Conservation (phyloP, 345 rosid genomes). For the Microcos paniculata region DNA sequence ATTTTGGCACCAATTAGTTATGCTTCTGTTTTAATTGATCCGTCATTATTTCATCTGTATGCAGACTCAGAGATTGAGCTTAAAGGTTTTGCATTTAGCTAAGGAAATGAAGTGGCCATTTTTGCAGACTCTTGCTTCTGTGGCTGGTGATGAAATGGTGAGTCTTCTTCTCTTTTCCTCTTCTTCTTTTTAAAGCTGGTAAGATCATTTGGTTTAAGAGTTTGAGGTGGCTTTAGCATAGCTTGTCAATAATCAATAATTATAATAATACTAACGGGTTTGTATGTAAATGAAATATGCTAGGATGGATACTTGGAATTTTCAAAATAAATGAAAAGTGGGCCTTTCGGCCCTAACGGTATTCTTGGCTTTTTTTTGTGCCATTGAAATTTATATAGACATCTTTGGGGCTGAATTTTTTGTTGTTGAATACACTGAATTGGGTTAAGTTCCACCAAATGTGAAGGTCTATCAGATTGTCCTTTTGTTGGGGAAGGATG, state of each 20-base stretch:
- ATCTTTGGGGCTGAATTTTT: neutral
- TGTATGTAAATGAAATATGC: neutral
- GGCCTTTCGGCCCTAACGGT: neutral
- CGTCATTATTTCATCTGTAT: slow-evolving; percentile 14
- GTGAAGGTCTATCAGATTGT: neutral
- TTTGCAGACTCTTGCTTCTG: slow-evolving; percentile 48
- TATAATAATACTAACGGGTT: neutral
- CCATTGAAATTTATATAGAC: neutral
- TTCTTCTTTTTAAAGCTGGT: slow-evolving; percentile 10
- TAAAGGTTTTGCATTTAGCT: slow-evolving; percentile 56
- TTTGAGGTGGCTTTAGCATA: neutral
- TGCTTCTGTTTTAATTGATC: slow-evolving; percentile 1
- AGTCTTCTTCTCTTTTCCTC: slow-evolving; percentile 5
- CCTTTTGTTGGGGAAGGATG: neutral
- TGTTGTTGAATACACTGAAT: neutral
- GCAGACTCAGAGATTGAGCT: slow-evolving; percentile 70
- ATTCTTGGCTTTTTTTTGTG: neutral
- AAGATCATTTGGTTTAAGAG: neutral
- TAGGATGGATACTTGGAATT: neutral
- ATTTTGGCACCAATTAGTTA: neutral
- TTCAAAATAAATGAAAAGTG: neutral
- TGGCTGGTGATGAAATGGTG: slow-evolving; percentile 54
- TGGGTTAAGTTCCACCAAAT: neutral
- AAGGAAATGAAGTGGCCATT: slow-evolving; percentile 65
- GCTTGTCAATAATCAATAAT: neutral